These are phyloP conservation scores for Anthoceros angustus DNA, from an alignment of 225 moss, liverwort and hornwort genomes.

Conservation along the genomic window DNA sequence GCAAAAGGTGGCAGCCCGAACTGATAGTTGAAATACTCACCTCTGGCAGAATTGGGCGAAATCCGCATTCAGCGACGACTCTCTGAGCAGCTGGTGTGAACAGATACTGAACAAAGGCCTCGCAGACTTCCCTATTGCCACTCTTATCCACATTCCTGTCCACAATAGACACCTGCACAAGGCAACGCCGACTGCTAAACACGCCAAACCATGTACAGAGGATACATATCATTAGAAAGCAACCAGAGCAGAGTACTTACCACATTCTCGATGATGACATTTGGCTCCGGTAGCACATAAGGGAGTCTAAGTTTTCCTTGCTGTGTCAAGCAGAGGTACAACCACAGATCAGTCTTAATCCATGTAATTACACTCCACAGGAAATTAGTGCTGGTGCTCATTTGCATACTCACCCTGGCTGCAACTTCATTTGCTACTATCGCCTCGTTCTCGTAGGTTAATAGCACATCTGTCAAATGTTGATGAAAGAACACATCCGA, in stretches of 20 bases:
- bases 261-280: slow-evolving; percentile 19
- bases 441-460: slow-evolving; percentile 25
- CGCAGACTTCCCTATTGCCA: slow-evolving; percentile 18
- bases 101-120: slow-evolving; percentile 21
- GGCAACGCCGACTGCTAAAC: neutral
- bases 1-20: neutral
- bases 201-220: neutral
- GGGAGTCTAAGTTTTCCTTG: slow-evolving; percentile 16
- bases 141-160: slow-evolving; percentile 19
- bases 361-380: neutral
- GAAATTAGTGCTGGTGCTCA: neutral
- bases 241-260: slow-evolving; percentile 7
- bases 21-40: neutral
- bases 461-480: slow-evolving; percentile 20
- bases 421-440: slow-evolving; percentile 19
- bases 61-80: slow-evolving; percentile 18
- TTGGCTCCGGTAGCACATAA: slow-evolving; percentile 16
- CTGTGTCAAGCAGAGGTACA: slow-evolving; percentile 3
- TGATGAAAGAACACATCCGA: slow-evolving; percentile 28
- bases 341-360: neutral
- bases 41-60: slow-evolving; percentile 12
- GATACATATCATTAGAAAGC: neutral
- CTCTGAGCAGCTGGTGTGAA: slow-evolving; percentile 20
- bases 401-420: slow-evolving; percentile 11
- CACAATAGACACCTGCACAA: slow-evolving; percentile 17